Percentiles rank a stretch among this genome's conserved stretches.
phyloP scores from a whole-genome alignment of 2,329 filamentous ascomycete genomes.

The Aspergillus floridensis region DNA sequence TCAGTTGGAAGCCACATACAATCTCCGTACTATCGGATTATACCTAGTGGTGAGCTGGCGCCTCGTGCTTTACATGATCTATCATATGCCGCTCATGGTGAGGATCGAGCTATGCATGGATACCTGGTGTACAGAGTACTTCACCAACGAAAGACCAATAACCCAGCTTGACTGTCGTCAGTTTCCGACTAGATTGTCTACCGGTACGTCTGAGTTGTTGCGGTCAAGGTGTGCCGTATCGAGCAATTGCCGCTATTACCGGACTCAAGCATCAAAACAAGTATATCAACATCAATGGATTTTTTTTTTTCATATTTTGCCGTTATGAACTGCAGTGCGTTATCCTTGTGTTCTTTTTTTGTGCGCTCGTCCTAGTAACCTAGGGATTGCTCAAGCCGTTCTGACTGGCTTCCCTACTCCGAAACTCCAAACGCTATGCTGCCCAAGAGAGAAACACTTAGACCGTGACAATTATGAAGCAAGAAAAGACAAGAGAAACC shows the following conservation, averaged over 20 bases:
- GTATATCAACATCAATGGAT: constrained; percentile 10
- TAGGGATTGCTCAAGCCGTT: constrained; percentile 13
- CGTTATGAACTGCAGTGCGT: constrained; percentile 13
- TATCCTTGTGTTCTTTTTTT: constrained; percentile 14
- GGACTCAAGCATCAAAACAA: background rate
- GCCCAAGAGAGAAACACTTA: constrained; percentile 20
- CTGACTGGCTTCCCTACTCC: constrained; percentile 23
- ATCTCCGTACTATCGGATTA: background rate
- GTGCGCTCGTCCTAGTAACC: constrained; percentile 13
- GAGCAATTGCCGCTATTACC: background rate
- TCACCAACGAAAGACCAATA: no score
- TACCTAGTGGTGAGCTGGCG: background rate
- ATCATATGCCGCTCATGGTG: background rate
- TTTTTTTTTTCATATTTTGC: constrained; percentile 18
- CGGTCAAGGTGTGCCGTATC: background rate
- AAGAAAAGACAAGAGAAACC: constrained; percentile 23
- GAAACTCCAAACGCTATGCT: constrained; percentile 46
- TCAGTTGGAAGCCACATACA: no score
- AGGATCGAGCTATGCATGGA: background rate
- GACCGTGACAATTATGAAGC: constrained; percentile 18
- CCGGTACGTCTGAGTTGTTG: background rate
- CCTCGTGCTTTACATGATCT: background rate
- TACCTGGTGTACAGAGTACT: background rate
- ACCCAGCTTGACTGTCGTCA: no score
- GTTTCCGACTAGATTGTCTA: background rate